Conservation (phyloP, 2,329 filamentous ascomycete species). For the Paramyrothecium roridum region DNA sequence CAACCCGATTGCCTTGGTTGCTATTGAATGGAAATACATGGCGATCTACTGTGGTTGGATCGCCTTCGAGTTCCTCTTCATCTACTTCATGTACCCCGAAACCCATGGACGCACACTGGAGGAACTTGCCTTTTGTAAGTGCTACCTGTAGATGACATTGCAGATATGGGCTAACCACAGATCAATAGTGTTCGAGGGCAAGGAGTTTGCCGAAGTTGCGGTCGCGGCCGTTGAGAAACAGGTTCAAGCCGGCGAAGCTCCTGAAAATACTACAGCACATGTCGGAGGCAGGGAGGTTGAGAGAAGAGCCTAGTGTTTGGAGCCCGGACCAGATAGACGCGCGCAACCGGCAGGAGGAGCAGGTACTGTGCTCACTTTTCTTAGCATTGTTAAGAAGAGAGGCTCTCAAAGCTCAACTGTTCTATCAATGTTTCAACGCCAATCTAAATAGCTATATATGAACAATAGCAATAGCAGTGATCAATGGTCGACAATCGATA, state of each 20-base stretch:
- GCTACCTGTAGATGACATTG: background rate
- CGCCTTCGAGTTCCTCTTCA: constrained; percentile 35
- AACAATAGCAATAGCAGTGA: no score
- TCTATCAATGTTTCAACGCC: no score
- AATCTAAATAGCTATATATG: no score
- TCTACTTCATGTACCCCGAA: constrained; percentile 78
- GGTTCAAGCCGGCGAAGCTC: background rate
- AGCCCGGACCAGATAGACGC: no score
- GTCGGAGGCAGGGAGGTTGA: background rate
- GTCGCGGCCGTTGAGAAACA: background rate
- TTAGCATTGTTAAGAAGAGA: no score
- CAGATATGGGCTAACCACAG: background rate
- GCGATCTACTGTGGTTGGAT: constrained; percentile 19
- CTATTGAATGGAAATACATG: constrained; percentile 14
- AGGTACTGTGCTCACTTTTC: no score
- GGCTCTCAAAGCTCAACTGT: no score
- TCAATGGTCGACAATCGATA: no score
- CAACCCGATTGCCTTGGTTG: constrained; percentile 15
- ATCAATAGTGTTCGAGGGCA: background rate
- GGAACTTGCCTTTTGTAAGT: constrained; percentile 37
- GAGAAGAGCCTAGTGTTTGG: background rate
- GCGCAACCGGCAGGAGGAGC: no score
- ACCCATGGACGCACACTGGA: constrained; percentile 73
- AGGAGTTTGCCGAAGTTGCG: background rate
- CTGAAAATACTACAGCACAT: background rate